These are phyloP conservation scores for Nitzschia sp. DNA, from an alignment of 108 stramenopile genomes.

Conservation along the genomic window DNA sequence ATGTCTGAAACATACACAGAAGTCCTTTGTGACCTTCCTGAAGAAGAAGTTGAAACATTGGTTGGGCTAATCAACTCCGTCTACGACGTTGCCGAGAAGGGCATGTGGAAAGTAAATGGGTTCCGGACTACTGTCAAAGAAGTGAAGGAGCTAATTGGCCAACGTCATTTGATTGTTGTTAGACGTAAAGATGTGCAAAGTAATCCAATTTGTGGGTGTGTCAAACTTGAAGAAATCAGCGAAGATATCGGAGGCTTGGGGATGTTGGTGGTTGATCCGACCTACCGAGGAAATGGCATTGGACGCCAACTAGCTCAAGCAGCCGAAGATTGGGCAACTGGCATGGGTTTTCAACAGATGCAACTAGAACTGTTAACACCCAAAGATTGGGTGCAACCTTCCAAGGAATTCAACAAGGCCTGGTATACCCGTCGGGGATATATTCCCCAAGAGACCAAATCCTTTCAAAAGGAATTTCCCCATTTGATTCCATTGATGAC, in stretches of 20 bases:
- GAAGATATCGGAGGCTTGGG: background rate
- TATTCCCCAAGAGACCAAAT: background rate
- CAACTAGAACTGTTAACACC: slow-evolving; percentile 11
- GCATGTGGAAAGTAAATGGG: background rate
- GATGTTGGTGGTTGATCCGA: slow-evolving; percentile 18
- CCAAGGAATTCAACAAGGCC: slow-evolving; percentile 16
- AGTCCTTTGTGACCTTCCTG: background rate
- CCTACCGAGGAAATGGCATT: background rate
- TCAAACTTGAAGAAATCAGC: background rate
- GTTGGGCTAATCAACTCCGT: background rate
- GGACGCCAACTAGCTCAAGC: slow-evolving; percentile 3
- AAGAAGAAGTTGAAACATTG: background rate
- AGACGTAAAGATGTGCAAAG: background rate
- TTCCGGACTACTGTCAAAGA: background rate
- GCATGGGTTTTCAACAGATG: slow-evolving; percentile 2
- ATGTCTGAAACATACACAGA: background rate
- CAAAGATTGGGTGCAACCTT: slow-evolving; percentile 8
- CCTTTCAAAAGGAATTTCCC: slow-evolving; percentile 10
- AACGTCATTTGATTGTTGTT: background rate
- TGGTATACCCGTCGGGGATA: slow-evolving; percentile 17
- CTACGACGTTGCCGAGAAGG: background rate
- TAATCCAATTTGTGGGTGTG: background rate
- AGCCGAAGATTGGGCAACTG: slow-evolving; percentile 10
- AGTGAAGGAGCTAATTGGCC: background rate
- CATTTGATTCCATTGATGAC: background rate